Percentiles rank a stretch among this genome's conserved stretches.
Conservation (phyloP, 2,329 filamentous ascomycete genomes). For the Westerdykella sp. region DNA sequence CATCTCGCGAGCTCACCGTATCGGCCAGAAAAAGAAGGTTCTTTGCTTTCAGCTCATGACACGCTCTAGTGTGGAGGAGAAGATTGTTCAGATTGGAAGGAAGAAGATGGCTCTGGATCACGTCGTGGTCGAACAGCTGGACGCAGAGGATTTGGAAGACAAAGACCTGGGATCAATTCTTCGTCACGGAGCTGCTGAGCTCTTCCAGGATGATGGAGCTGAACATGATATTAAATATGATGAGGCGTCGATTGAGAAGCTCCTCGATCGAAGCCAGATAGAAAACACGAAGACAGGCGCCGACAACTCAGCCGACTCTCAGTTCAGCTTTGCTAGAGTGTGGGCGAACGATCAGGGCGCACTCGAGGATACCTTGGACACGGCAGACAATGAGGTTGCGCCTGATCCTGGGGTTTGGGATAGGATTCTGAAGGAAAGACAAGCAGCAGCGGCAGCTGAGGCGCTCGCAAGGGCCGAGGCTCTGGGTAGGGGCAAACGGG, state of each 20-base stretch:
- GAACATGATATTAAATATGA: conserved; percentile 77
- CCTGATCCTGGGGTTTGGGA: conserved; percentile 77
- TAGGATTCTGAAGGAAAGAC: conserved; percentile 76
- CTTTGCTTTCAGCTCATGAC: conserved; percentile 94
- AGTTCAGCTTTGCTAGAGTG: conserved; percentile 84
- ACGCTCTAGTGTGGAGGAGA: conserved; percentile 81
- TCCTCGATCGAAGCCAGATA: conserved; percentile 79
- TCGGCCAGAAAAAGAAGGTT: conserved; percentile 93
- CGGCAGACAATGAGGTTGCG: conserved; percentile 47
- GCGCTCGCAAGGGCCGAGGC: conserved; percentile 61
- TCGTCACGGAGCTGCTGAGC: conserved; percentile 74
- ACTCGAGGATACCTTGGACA: conserved; percentile 58
- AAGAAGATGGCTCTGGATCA: conserved; percentile 96
- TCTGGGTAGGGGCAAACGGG: conserved; percentile 80
- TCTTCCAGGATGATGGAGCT: conserved; percentile 71
- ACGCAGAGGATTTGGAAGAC: conserved; percentile 69
- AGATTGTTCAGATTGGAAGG: conserved; percentile 90
- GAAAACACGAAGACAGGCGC: conserved; percentile 63
- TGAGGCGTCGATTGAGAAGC: conserved; percentile 70
- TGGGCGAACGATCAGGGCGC: conserved; percentile 78
- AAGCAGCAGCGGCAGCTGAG: conserved; percentile 69
- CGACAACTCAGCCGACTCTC: conserved; percentile 63
- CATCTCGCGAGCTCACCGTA: conserved; percentile 86
- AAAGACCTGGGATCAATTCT: conserved; percentile 83
- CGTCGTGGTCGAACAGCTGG: conserved; percentile 87